Evolutionary conservation across 78 protist genomes (phyloP).

Genomic region (Bodo saltans): DNA sequence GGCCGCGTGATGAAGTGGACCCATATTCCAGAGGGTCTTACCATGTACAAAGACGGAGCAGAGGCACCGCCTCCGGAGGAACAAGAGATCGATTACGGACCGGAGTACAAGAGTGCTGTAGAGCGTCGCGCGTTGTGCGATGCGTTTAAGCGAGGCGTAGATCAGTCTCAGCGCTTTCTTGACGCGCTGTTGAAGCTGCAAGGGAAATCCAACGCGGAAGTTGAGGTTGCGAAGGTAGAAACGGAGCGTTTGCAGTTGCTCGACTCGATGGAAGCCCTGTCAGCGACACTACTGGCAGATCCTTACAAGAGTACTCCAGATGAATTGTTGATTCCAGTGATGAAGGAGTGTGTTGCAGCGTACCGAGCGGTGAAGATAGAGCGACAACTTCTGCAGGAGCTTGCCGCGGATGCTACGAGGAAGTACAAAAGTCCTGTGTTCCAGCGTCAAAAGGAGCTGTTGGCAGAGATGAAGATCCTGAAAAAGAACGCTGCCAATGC

Average conservation of each 20-base stretch:
- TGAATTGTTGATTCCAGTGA: not conserved
- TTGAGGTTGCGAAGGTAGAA: not conserved
- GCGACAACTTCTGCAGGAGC: not conserved
- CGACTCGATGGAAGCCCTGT: not conserved
- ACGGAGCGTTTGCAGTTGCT: not conserved
- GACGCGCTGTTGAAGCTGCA: not conserved
- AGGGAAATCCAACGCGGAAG: not conserved
- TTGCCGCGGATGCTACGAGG: not conserved
- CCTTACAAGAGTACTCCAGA: not conserved
- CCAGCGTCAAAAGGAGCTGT: constrained; percentile 12
- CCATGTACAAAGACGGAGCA: not conserved
- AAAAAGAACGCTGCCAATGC: constrained; percentile 1
- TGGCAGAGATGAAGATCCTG: constrained; percentile 1
- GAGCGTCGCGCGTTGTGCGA: not conserved
- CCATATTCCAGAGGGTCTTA: not conserved
- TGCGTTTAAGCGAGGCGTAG: not conserved
- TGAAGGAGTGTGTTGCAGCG: not conserved
- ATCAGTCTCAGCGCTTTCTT: not conserved
- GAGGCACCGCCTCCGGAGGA: not conserved
- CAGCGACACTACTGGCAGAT: not conserved
- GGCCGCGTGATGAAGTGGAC: not conserved
- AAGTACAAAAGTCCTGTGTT: constrained; percentile 6
- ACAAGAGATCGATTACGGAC: not conserved
- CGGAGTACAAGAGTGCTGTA: not conserved
- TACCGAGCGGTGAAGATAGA: not conserved